Conservation (phyloP, 768 basidiomycete genomes). For the Tulasnella sp. region DNA sequence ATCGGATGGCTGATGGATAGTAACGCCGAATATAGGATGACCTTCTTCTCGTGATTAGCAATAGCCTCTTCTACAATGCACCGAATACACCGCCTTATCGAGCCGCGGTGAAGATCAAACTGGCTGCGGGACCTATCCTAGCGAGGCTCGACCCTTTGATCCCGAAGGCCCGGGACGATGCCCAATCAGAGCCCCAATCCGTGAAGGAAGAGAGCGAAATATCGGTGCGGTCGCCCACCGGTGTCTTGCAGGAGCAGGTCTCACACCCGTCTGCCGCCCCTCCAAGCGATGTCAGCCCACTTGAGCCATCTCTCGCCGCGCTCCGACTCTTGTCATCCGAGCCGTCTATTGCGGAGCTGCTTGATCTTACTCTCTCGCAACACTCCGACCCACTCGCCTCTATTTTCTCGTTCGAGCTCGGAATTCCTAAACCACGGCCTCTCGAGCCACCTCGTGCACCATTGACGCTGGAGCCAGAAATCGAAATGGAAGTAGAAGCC, state of each 20-base stretch:
- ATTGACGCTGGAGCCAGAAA: neutral
- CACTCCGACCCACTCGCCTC: conserved; percentile 49
- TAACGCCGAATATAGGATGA: conserved; percentile 43
- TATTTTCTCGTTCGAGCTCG: conserved; percentile 58
- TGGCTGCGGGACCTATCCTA: conserved; percentile 32
- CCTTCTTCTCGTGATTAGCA: conserved; percentile 69
- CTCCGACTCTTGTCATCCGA: conserved; percentile 45
- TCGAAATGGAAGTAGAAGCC: neutral
- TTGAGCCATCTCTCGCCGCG: conserved; percentile 55
- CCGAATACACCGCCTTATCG: conserved; percentile 59
- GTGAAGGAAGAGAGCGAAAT: neutral
- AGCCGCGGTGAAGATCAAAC: conserved; percentile 53
- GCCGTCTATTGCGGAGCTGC: conserved; percentile 41
- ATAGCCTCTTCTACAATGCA: conserved; percentile 81
- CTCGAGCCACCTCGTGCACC: conserved; percentile 25
- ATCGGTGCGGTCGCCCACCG: neutral
- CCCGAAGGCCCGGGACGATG: neutral
- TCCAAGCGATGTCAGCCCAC: conserved; percentile 43
- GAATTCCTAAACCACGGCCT: conserved; percentile 46
- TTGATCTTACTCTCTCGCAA: conserved; percentile 38
- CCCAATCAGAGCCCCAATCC: neutral
- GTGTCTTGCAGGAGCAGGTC: conserved; percentile 27
- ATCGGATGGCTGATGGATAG: neutral
- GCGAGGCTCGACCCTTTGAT: conserved; percentile 22
- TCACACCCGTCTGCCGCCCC: conserved; percentile 19